phyloP scores from a whole-genome alignment of 192 early-diverging fungal genomes.

The Nowakowskiella sp. region DNA sequence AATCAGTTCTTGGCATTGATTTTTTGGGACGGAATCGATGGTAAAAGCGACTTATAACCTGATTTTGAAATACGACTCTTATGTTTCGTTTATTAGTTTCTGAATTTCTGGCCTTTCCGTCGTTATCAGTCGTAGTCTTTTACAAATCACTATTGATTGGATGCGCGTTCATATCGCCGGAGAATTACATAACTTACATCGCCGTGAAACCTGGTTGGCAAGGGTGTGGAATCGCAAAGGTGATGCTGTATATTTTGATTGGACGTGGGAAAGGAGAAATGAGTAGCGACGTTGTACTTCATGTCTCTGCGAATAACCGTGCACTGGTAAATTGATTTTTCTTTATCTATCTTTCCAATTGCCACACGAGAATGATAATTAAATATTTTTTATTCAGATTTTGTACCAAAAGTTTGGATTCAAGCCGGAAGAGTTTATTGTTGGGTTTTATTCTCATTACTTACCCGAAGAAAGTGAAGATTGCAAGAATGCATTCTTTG shows the following conservation, averaged over 20 bases:
- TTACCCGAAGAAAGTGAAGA: conserved; percentile 59
- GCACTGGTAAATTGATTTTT: conserved; percentile 59
- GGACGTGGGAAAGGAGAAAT: conserved; percentile 32
- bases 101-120: conserved; percentile 72
- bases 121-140: conserved; percentile 76
- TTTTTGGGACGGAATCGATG: conserved; percentile 88
- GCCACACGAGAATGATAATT: too few relatives aligned
- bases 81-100: conserved; percentile 43
- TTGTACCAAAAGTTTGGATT: conserved; percentile 90
- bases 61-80: conserved; percentile 1
- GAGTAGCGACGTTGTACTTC: conserved; percentile 79
- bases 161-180: conserved; percentile 87
- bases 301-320: conserved; percentile 86
- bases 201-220: conserved; percentile 81
- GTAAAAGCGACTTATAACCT: conserved; percentile 22
- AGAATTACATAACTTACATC: conserved; percentile 84
- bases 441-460: conserved; percentile 88
- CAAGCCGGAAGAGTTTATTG: conserved; percentile 86
- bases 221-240: conserved; percentile 69
- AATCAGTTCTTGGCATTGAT: conserved; percentile 64
- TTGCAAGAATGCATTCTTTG: conserved; percentile 84
- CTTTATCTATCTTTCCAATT: not conserved
- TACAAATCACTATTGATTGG: conserved; percentile 75
- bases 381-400: conserved; percentile 37
- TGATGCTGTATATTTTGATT: conserved; percentile 4